Evolutionary conservation across 2,329 filamentous ascomycete species (phyloP), one percentile per base, ranked within the genome.

Genomic region (Arthroderma sp.): DNA sequence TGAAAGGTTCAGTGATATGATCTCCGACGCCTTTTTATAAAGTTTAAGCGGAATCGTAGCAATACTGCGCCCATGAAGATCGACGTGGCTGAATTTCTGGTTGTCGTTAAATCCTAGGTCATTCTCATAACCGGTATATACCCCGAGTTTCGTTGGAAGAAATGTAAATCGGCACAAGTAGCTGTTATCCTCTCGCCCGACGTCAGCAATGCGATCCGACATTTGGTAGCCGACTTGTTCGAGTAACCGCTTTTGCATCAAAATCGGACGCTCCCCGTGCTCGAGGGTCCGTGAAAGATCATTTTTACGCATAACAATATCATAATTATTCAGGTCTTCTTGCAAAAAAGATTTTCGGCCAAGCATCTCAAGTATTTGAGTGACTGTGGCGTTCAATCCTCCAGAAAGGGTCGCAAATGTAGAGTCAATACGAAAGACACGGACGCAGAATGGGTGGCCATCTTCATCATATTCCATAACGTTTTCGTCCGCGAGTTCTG

Each of bases 151-250:
- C 15, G 84, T 82, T 10, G 89, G 88, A 47, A 95, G 71, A 64
- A 98, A 98, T 48, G 91, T 86, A 66, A 98, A 96, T 4, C 91
- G 84, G 59, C 88, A 94, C 8, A 98, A 74, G 56, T 96, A 98
- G 60, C 88, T 93, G 63, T 96, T 94, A 68, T 98, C 91, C 63
- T 98, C 91, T 46, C 91, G 80, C 29, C 91, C 91, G 43, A 98
- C 78, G 50, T 96, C 91, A 60, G 95, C 89, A 38, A 98, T 79
- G 34, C 79, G 80, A 62, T 98, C 91, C 45, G 78, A 78, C 30
- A 86, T 80, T 46, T 85, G 81, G 58, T 96, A 98, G 6, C 91
- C 91, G 43, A 89, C 83, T 65, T 95, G 87, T 63, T 94, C 83
- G 11, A 98, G 69, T 11, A 98, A 72, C 40, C 81, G 76, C 65